Evolutionary conservation across 495 filamentous ascomycete species (phyloP).

Genomic region (Xylaria longipes): DNA sequence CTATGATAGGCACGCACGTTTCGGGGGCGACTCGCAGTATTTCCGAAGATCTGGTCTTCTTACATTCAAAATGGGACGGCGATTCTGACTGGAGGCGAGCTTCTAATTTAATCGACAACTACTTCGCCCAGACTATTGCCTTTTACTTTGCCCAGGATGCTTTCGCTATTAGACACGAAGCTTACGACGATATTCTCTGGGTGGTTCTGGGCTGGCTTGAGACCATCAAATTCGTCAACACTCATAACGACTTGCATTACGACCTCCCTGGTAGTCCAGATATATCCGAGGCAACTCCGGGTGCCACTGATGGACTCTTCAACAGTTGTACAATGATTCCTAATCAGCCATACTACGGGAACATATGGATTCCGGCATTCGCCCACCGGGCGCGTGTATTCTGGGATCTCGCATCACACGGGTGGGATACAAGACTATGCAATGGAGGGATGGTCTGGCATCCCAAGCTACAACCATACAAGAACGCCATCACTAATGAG

Average conservation of each 20-base stretch:
- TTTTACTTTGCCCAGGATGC: slow-evolving; percentile 90
- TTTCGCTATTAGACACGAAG: slow-evolving; percentile 75
- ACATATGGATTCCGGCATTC: slow-evolving; percentile 76
- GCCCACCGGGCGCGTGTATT: slow-evolving; percentile 89
- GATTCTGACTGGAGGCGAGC: slow-evolving; percentile 51
- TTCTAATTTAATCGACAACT: slow-evolving; percentile 81
- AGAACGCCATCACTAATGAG: slow-evolving; percentile 97
- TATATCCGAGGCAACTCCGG: slow-evolving; percentile 4
- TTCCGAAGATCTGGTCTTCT: slow-evolving; percentile 48
- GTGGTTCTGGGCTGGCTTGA: slow-evolving; percentile 94
- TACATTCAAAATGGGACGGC: slow-evolving; percentile 26
- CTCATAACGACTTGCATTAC: slow-evolving; percentile 53
- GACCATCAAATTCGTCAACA: slow-evolving; percentile 73
- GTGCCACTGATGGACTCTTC: slow-evolving; percentile 18
- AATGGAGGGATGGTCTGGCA: slow-evolving; percentile 95
- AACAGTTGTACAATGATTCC: slow-evolving; percentile 25
- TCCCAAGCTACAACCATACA: slow-evolving; percentile 82
- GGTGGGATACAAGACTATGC: slow-evolving; percentile 86
- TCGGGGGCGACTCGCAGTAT: slow-evolving; percentile 71
- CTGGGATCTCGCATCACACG: slow-evolving; percentile 78
- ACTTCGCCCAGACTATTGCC: slow-evolving; percentile 74
- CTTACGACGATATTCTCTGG: slow-evolving; percentile 97
- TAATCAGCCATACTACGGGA: slow-evolving; percentile 70
- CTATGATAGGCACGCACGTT: slow-evolving; percentile 83
- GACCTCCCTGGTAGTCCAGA: background rate